phyloP scores from a whole-genome alignment of 108 stramenopile genomes.

The Skeletonema costatum region DNA sequence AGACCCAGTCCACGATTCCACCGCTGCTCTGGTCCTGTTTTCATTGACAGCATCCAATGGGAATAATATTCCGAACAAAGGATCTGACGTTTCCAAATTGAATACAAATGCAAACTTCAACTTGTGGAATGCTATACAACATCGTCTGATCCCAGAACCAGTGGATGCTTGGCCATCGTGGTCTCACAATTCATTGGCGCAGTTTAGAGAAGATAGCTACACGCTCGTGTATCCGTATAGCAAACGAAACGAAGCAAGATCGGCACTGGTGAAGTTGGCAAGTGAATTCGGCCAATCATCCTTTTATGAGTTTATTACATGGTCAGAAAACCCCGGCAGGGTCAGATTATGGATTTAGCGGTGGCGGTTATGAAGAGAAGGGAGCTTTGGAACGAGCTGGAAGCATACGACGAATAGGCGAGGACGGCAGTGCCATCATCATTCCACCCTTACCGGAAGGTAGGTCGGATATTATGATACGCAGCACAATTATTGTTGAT shows the following conservation, averaged over 20 bases:
- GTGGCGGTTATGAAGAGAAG: neutral
- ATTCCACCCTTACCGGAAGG: slow-evolving; percentile 21
- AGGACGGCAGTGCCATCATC: slow-evolving; percentile 18
- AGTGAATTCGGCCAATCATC: slow-evolving; percentile 24
- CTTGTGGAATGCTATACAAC: slow-evolving; percentile 23
- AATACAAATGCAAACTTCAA: slow-evolving; percentile 23
- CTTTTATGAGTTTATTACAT: slow-evolving; percentile 39
- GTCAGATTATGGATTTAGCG: slow-evolving; percentile 5
- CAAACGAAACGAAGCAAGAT: slow-evolving; percentile 15
- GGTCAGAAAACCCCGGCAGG: slow-evolving; percentile 10
- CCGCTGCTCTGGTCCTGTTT: slow-evolving; percentile 17
- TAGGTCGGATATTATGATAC: slow-evolving; percentile 41
- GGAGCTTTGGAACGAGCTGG: slow-evolving; percentile 4
- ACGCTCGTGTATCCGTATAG: slow-evolving; percentile 23
- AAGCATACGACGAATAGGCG: slow-evolving; percentile 15
- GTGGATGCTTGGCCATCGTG: slow-evolving; percentile 44
- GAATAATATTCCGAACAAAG: neutral
- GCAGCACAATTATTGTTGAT: slow-evolving; percentile 18
- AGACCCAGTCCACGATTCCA: slow-evolving; percentile 11
- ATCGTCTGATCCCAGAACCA: slow-evolving; percentile 18
- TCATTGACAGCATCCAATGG: slow-evolving; percentile 24
- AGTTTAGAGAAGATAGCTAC: slow-evolving; percentile 28
- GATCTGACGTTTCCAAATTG: neutral
- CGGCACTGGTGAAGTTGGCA: slow-evolving; percentile 28
- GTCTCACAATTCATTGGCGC: slow-evolving; percentile 31